A percentile compares a stretch with the other conserved stretches of the same genome.
These are phyloP conservation scores for Globisporangium sylvaticum DNA, from an alignment of 352 stramenopile genomes.

Conservation along the genomic window DNA sequence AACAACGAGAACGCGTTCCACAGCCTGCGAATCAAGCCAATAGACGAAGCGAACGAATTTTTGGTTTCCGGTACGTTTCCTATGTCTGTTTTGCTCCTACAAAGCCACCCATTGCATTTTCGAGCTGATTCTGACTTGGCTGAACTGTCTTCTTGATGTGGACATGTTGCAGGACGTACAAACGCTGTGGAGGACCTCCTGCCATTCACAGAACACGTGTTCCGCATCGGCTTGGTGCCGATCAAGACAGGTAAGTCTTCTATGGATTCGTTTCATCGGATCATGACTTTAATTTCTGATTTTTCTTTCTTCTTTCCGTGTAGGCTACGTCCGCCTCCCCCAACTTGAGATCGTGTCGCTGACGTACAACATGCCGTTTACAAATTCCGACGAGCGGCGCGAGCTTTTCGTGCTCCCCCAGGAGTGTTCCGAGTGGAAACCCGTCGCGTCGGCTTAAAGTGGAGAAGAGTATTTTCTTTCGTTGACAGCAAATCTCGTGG, in stretches of 20 bases:
- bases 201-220: slow-evolving; percentile 59
- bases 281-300: no score
- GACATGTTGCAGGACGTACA: slow-evolving; percentile 37
- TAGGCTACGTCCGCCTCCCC: slow-evolving; percentile 66
- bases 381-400: slow-evolving; percentile 60
- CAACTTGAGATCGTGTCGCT: slow-evolving; percentile 75
- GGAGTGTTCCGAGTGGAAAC: slow-evolving; percentile 51
- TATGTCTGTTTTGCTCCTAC: no score
- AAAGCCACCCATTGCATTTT: no score
- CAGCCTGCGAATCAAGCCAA: slow-evolving; percentile 61
- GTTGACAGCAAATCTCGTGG: background rate
- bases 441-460: background rate
- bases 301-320: no score
- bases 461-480: background rate
- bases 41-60: slow-evolving; percentile 70
- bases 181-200: slow-evolving; percentile 73
- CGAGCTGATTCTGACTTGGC: no score
- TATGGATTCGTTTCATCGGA: no score
- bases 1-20: slow-evolving; percentile 79
- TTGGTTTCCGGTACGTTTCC: slow-evolving; percentile 66
- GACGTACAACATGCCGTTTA: slow-evolving; percentile 63
- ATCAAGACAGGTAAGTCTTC: slow-evolving; percentile 62
- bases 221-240: slow-evolving; percentile 63
- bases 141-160: no score
- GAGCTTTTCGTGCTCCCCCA: slow-evolving; percentile 74